phyloP scores from a whole-genome alignment of 371 early-diverging fungal genomes.

The Mucor racemosus region DNA sequence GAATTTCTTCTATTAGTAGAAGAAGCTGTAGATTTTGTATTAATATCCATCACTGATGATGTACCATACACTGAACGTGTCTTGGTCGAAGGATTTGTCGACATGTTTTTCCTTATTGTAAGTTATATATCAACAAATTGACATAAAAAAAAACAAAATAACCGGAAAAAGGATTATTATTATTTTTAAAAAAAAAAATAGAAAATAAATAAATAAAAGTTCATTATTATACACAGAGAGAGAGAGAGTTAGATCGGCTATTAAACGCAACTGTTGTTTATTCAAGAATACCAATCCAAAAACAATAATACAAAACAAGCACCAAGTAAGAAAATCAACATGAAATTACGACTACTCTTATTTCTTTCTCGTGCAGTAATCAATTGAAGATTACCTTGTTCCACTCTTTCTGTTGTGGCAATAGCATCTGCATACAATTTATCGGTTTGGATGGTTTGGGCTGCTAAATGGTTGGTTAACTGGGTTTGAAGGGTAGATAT shows the following conservation, averaged over 20 bases:
- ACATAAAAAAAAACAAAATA: constrained; percentile 12
- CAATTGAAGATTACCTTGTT: constrained; percentile 63
- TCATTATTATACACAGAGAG: background rate
- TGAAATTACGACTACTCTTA: constrained; percentile 65
- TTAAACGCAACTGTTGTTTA: constrained; percentile 2
- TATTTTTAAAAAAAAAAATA: too few species aligned
- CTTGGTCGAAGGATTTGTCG: constrained; percentile 45
- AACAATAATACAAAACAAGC: constrained; percentile 71
- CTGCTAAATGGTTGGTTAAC: constrained; percentile 65
- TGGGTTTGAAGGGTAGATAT: constrained; percentile 71
- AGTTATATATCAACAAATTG: constrained; percentile 16
- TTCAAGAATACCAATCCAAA: constrained; percentile 76
- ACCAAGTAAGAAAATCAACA: constrained; percentile 62
- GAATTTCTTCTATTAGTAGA: constrained; percentile 38
- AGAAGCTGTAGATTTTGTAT: background rate
- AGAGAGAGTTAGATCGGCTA: background rate
- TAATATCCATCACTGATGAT: constrained; percentile 22
- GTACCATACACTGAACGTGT: constrained; percentile 47
- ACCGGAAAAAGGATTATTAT: background rate
- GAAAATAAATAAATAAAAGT: constrained; percentile 7
- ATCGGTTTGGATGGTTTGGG: constrained; percentile 73
- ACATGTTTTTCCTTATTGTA: constrained; percentile 34
- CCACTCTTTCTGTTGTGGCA: constrained; percentile 61
- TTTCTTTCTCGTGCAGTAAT: constrained; percentile 60
- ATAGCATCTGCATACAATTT: constrained; percentile 69